Evolutionary conservation across 78 protist genomes (phyloP).

Genomic region (Tieghemostelium lacteum): DNA sequence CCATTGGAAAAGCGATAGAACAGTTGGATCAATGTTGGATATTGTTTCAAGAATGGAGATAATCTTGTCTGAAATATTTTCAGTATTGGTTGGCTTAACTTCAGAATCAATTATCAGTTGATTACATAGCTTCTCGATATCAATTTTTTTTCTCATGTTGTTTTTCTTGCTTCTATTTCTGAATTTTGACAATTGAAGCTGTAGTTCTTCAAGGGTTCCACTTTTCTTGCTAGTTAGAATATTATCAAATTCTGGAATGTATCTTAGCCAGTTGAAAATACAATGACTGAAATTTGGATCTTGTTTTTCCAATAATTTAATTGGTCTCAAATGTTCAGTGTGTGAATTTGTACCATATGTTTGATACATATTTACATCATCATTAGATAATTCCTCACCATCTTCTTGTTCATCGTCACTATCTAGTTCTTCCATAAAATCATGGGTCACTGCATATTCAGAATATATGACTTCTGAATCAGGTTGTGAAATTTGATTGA

Average conservation of each 20-base stretch:
- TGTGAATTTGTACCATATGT: not conserved
- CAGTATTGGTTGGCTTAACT: too few relatives aligned
- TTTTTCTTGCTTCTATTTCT: not conserved
- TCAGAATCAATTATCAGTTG: too few relatives aligned
- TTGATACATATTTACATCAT: too few relatives aligned
- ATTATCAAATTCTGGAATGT: not conserved
- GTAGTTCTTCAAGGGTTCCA: not conserved
- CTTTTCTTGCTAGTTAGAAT: not conserved
- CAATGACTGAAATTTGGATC: not conserved
- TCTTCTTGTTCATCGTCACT: not conserved
- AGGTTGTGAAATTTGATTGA: not conserved
- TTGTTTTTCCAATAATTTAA: not conserved
- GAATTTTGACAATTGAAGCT: not conserved
- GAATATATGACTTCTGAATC: too few relatives aligned
- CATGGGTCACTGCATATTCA: too few relatives aligned
- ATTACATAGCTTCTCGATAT: not conserved
- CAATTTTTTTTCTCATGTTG: not conserved
- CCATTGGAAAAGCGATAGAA: not conserved
- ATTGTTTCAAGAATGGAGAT: not conserved
- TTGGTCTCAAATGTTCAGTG: not conserved
- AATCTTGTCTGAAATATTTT: too few relatives aligned
- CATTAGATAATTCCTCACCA: too few relatives aligned
- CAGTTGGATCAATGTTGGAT: not conserved
- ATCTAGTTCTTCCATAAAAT: not conserved
- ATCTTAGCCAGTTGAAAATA: conserved; percentile 33